Base-by-base conservation (phyloP, 495 filamentous ascomycete genomes). In the Aspergillus indologenus region DNA sequence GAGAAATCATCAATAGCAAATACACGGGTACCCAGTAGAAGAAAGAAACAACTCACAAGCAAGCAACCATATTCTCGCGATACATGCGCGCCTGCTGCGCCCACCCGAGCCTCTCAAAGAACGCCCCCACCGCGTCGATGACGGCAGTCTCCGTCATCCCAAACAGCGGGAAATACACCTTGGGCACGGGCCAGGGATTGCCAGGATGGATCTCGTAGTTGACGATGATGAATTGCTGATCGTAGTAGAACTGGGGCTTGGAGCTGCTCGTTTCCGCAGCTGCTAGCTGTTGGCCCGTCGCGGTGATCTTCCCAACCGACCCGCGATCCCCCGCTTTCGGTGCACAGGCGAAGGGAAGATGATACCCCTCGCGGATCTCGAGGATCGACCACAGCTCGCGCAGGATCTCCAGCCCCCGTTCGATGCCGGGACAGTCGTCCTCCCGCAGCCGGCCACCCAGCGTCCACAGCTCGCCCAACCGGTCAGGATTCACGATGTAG, bases 341-440 rank as follows among this genome's bases (percentile, higher is more conserved):
- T 14, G 34, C 34, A 40, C 12, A 40, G 7, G 34, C 34, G 34
- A 40, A 9, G 34, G 34, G 34, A 11, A 40, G 12, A 40, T 40
- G 60, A 18, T 43, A 46, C 1, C 60, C 60, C 14, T 58, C 56
- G 9, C 22, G 49, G 31, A 57, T 47, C 5, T 45, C 46, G 18
- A 63, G 42, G 15, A 34, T 26, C 1, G 46, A 22, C 61, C 61
- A 63, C 17, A 63, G 26, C 14, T 57, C 48, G 5, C 21, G 48
- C 18, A 63, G 24, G 19, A 63, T 43, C 0, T 31, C 42, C 5
- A 59, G 42, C 4, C 49, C 50, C 1, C 19, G 40, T 0, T 54
- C 57, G 5, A 24, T 12, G n/a, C 18, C 23, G 12, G 34, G 34
- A 15, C 34, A 40, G 6, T 40, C 7, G 34, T 2, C 6, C 12